Evolutionary conservation across 179 eudicot species (phyloP).

Genomic region (Nepenthes alata): DNA sequence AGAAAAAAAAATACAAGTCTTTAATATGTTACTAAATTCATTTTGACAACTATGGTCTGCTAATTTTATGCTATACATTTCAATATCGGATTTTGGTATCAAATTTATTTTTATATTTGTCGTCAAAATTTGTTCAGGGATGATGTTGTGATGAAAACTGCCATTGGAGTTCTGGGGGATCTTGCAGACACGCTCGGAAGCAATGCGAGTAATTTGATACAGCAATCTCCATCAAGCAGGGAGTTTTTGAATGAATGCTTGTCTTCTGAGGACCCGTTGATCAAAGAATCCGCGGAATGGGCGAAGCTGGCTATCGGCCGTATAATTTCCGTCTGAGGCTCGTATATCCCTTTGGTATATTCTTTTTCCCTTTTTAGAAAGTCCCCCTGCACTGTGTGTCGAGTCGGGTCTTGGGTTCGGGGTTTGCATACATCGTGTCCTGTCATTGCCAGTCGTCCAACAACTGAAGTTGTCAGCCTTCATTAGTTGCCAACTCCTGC

Average conservation of each 20-base stretch:
- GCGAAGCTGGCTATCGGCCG: slow-evolving; percentile 75
- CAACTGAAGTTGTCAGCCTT: slow-evolving; percentile 38
- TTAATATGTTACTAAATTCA: no score
- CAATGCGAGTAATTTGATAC: slow-evolving; percentile 66
- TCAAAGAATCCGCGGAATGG: slow-evolving; percentile 94
- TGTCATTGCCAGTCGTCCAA: slow-evolving; percentile 45
- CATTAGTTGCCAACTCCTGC: slow-evolving; percentile 66
- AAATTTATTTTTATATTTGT: neutral
- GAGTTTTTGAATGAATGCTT: slow-evolving; percentile 69
- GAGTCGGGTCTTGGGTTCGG: slow-evolving; percentile 50
- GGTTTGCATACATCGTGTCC: slow-evolving; percentile 47
- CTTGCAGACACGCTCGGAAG: slow-evolving; percentile 82
- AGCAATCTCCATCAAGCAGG: slow-evolving; percentile 59
- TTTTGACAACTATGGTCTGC: no score
- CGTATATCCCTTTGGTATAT: slow-evolving; percentile 31
- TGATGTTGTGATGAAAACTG: slow-evolving; percentile 14
- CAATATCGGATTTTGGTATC: neutral
- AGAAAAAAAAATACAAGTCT: no score
- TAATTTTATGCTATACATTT: neutral
- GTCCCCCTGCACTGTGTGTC: slow-evolving; percentile 82
- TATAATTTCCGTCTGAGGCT: slow-evolving; percentile 49
- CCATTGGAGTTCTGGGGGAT: slow-evolving; percentile 50
- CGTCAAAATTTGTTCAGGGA: slow-evolving; percentile 4
- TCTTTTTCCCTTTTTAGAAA: slow-evolving; percentile 24
- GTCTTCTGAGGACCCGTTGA: slow-evolving; percentile 70